A percentile compares a stretch with the other conserved stretches of the same genome.
Evolutionary conservation across 2,329 filamentous ascomycete species (phyloP).

Genomic region (Diaporthe citri): DNA sequence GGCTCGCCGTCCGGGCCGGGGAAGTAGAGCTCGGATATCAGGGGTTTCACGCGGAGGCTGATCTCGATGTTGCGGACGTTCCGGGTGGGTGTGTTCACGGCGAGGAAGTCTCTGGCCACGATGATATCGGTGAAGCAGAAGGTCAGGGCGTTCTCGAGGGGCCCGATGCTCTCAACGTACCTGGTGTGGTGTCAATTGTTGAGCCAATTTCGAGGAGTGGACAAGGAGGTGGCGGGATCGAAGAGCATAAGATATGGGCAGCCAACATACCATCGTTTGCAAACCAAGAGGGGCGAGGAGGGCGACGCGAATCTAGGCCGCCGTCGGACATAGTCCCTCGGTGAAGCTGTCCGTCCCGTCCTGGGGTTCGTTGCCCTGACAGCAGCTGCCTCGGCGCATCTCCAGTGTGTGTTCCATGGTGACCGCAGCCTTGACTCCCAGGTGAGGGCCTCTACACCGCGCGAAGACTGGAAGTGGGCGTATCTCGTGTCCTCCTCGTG

Average conservation of each 20-base stretch:
- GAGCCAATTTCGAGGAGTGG: not conserved
- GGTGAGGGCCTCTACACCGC: conserved; percentile 20
- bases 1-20: conserved; percentile 38
- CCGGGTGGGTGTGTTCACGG: conserved; percentile 34
- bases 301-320: conserved; percentile 38
- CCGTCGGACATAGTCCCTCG: conserved; percentile 13
- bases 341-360: not conserved
- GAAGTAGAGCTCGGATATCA: conserved; percentile 48
- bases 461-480: conserved; percentile 32
- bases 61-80: conserved; percentile 45
- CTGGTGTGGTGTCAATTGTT: conserved; percentile 37
- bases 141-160: conserved; percentile 45
- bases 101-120: conserved; percentile 45
- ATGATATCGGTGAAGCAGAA: conserved; percentile 48
- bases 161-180: conserved; percentile 46
- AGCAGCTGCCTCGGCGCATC: conserved; percentile 35
- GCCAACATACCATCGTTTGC: conserved; percentile 46
- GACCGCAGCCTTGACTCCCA: conserved; percentile 39
- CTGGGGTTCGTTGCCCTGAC: conserved; percentile 17
- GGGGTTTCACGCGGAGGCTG: conserved; percentile 43
- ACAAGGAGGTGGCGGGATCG: not conserved
- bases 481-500: conserved; percentile 38
- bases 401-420: conserved; percentile 38
- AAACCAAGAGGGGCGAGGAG: conserved; percentile 42
- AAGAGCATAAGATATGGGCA: no score